Evolutionary conservation across 2,329 filamentous ascomycete species (phyloP), one percentile per base, ranked within the genome.

Genomic region (Cordyceps cateniannulata): DNA sequence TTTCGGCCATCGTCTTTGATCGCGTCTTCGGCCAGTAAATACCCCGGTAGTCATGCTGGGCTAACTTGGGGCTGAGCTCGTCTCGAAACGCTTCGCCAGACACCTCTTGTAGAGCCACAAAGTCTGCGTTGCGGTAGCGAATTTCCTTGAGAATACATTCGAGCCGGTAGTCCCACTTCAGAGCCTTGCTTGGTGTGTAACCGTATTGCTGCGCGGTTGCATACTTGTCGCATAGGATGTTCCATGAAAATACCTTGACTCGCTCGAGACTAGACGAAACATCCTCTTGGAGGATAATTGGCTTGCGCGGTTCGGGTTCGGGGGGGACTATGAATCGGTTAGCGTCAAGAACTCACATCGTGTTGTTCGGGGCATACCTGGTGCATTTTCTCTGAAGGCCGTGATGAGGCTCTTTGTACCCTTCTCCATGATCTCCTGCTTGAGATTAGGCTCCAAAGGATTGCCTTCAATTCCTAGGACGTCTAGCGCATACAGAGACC

Each of bases 171-270:
- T 95, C 89, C 95, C 95, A 99, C 29, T 85, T 80, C 25, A 99
- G 80, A 9, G 91, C 91, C 60, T 83, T 84, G 18, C 87, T 88
- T 2, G 95, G 90, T 0, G 92, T 93, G 73, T 98, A 98, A 48
- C 93, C 93, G 71, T 97, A 98, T 64, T 90, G 85, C 59, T 86
- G 82, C 59, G 86, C 81, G 0, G 93, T 97, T 5, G 93, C 93
- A 68, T 95, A 96, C 69, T 92, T 91, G 74, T 97, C 92, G 75
- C 93, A 97, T 12, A 99, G 83, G 51, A 93, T 96, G 72, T 99
- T 99, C 86, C 95, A 97, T 24, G 91, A 96, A 63, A 98, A 81
- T 9, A 96, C 87, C 61, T 90, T 91, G 71, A 98, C 85, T 58
- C 85, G 88, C 69, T 97, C 85, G 64, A 85, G 74, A 59, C 71